Conservation (phyloP, 2,329 filamentous ascomycete genomes). For the Colletotrichum musicola region DNA sequence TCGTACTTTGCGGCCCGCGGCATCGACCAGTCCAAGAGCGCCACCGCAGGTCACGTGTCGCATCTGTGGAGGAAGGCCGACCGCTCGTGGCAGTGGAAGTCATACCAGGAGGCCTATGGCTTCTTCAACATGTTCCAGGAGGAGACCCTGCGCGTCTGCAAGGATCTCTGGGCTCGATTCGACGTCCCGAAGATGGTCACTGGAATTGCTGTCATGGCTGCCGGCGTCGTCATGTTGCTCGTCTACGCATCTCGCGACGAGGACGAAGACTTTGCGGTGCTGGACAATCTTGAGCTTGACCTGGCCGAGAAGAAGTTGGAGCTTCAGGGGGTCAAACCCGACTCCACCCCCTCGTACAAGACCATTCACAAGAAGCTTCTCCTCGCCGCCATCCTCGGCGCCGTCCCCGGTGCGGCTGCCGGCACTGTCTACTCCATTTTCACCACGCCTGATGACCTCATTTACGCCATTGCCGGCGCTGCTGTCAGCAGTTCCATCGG, state of each 20-base stretch:
- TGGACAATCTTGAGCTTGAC: constrained; percentile 70
- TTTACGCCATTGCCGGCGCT: constrained; percentile 49
- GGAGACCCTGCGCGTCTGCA: constrained; percentile 83
- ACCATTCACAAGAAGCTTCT: constrained; percentile 55
- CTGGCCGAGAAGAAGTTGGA: constrained; percentile 70
- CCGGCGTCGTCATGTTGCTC: constrained; percentile 76
- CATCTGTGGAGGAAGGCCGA: constrained; percentile 63
- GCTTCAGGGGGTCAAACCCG: constrained; percentile 53
- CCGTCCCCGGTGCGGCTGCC: constrained; percentile 48
- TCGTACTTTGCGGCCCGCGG: constrained; percentile 83
- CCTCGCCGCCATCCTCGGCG: constrained; percentile 51
- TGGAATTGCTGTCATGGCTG: constrained; percentile 78
- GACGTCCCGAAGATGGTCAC: constrained; percentile 87
- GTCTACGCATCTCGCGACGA: constrained; percentile 76
- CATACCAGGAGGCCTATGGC: constrained; percentile 60
- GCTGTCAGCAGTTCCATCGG: constrained; percentile 59
- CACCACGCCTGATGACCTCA: constrained; percentile 52
- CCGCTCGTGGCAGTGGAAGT: constrained; percentile 53
- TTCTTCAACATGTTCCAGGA: constrained; percentile 81
- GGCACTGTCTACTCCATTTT: constrained; percentile 50
- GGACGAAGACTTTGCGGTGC: constrained; percentile 66
- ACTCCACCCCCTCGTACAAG: constrained; percentile 49
- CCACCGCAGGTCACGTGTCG: constrained; percentile 50
- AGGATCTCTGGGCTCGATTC: constrained; percentile 91
- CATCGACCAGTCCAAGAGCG: constrained; percentile 70